phyloP scores from a whole-genome alignment of 225 moss, liverwort and hornwort species.

The Anthoceros angustus region DNA sequence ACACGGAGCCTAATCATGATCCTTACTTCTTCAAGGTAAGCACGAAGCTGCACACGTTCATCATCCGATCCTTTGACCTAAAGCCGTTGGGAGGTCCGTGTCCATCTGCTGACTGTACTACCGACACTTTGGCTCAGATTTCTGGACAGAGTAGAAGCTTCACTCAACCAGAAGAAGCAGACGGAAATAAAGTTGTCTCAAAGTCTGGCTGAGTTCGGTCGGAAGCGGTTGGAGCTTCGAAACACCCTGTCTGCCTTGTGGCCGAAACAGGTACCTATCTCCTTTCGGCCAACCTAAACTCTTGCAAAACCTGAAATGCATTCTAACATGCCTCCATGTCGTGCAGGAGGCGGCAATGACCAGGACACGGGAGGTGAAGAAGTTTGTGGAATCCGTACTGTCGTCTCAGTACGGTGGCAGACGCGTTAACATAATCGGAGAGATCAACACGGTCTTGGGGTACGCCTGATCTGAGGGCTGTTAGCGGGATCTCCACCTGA shows the following conservation, averaged over 20 bases:
- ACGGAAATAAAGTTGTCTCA: conserved; percentile 58
- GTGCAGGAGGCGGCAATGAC: conserved; percentile 57
- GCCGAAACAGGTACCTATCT: conserved; percentile 69
- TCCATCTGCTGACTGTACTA: not conserved
- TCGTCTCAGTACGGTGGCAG: conserved; percentile 68
- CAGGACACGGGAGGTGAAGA: conserved; percentile 57
- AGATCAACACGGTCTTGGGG: conserved; percentile 79
- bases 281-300: not conserved
- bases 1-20: conserved; percentile 77
- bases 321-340: conserved; percentile 7
- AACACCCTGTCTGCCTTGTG: conserved; percentile 51
- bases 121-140: conserved; percentile 23
- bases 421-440: conserved; percentile 81
- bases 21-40: conserved; percentile 68
- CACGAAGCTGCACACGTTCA: not conserved
- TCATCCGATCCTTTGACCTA: not conserved
- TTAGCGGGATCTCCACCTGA: too few species aligned
- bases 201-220: conserved; percentile 54
- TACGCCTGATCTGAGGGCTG: conserved; percentile 10
- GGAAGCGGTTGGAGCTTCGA: conserved; percentile 61
- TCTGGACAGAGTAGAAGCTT: conserved; percentile 58
- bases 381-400: conserved; percentile 38
- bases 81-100: not conserved
- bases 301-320: not conserved
- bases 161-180: conserved; percentile 67